Evolutionary conservation across 441 rosid species (phyloP), one percentile per base, ranked within the genome.

Genomic region (Biscutella laevigata): DNA sequence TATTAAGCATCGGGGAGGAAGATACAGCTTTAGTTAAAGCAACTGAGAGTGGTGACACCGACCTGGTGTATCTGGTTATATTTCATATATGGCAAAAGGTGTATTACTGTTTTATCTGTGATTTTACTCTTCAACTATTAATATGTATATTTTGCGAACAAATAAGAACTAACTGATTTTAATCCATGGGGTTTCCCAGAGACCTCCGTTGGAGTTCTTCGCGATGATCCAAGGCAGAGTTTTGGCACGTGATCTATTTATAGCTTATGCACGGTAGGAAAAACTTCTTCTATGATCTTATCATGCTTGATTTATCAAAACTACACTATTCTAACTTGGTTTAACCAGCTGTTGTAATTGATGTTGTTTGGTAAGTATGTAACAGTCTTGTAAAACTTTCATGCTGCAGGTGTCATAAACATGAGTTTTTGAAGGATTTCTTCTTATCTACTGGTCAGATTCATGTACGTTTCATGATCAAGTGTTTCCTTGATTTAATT

Each of bases 11-110:
- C 47, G 95, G 94, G 39, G 97, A 92, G 64, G 95, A 92, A 74
- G 99, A 92, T 69, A 79, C 82, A n/a, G 99, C 97, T 39, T 70
- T 92, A 74, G 70, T 70, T 32, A 92, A 88, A 82, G 91, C 99
- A 63, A 88, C 79, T 35, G 97, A 92, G 76, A 86, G 99, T 51
- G 95, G 99, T 53, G 99, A 92, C 65, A 67, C 97, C 33, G 99
- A 92, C 70, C 88, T 86, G 67, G 87, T 88, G 35, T 88, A 91
- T 71, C 95, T 91, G 73, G 96, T 88, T 56, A 72, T 88, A 9
- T 91, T 91, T 74, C 95, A 91, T 62, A 85, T 91, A 60, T 91
- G 98, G 98, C 91, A 78, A 63, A 91, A 85, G 98, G 96, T 87
- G 59, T 3, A 28, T 27, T 16, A 41, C 33, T 45, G 7, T 21